Percentiles rank a stretch among this genome's conserved stretches.
Evolutionary conservation across 2,329 filamentous ascomycete species (phyloP).

Genomic region (Arthroderma sp.): DNA sequence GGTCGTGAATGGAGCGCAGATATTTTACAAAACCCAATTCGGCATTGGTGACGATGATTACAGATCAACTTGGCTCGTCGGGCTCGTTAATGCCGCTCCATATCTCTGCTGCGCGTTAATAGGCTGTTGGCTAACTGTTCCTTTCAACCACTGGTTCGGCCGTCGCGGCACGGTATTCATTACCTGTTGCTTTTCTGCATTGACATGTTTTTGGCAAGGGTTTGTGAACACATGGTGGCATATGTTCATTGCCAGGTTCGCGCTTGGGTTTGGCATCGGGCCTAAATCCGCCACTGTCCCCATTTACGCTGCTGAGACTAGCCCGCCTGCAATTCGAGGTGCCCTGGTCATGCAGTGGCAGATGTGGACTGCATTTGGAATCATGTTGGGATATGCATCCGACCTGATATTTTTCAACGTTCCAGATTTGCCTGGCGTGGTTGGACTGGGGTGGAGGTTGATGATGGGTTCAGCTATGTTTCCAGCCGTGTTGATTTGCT

Average conservation of each 20-base stretch:
- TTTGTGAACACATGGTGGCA: constrained; percentile 61
- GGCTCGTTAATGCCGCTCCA: constrained; percentile 45
- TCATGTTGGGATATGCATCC: constrained; percentile 44
- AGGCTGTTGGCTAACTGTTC: constrained; percentile 61
- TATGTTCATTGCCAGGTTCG: constrained; percentile 55
- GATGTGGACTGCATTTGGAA: constrained; percentile 39
- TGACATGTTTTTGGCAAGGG: constrained; percentile 42
- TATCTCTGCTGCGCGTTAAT: constrained; percentile 53
- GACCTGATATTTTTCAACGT: constrained; percentile 49
- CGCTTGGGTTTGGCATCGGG: constrained; percentile 66
- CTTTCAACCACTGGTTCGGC: constrained; percentile 57
- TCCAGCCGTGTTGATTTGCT: constrained; percentile 44
- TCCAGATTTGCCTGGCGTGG: constrained; percentile 38
- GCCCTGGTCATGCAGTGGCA: constrained; percentile 78
- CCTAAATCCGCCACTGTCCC: constrained; percentile 63
- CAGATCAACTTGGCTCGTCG: constrained; percentile 45
- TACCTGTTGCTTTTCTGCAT: constrained; percentile 55
- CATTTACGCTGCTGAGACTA: constrained; percentile 63
- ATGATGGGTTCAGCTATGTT: constrained; percentile 57
- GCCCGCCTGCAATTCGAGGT: constrained; percentile 55
- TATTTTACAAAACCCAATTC: constrained; percentile 50
- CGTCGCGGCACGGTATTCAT: constrained; percentile 64
- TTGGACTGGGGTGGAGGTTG: constrained; percentile 51
- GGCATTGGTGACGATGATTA: constrained; percentile 40
- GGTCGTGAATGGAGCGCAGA: constrained; percentile 55